A percentile compares a stretch with the other conserved stretches of the same genome.
Evolutionary conservation across 2,329 filamentous ascomycete genomes (phyloP).

Genomic region (Penicillium carneum): DNA sequence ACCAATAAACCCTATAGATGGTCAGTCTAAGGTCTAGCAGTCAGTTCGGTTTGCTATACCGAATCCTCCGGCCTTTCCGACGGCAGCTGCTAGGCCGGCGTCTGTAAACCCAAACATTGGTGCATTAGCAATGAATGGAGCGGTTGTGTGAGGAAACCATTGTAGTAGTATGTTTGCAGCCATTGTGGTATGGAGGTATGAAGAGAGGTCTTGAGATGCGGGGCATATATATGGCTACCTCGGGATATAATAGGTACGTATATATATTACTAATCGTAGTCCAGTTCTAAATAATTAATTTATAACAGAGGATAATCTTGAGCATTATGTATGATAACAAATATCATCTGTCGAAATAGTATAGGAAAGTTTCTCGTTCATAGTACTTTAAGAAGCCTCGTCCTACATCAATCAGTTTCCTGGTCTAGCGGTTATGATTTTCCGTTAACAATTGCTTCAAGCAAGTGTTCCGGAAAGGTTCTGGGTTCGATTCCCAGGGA

Average conservation of each 20-base stretch:
- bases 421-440: conserved; percentile 27
- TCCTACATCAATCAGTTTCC: conserved; percentile 14
- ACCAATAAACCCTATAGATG: conserved; percentile 31
- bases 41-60: conserved; percentile 18
- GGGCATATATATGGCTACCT: not conserved
- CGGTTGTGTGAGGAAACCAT: conserved; percentile 29
- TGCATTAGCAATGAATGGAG: conserved; percentile 36
- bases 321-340: too few relatives aligned
- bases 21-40: not conserved
- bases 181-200: not conserved
- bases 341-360: too few relatives aligned
- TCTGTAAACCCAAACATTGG: conserved; percentile 36
- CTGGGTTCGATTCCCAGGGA: conserved; percentile 25
- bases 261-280: not conserved
- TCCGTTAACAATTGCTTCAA: conserved; percentile 21
- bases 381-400: accelerated
- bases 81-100: conserved; percentile 24
- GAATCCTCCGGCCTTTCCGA: conserved; percentile 31
- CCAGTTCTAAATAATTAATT: too few relatives aligned
- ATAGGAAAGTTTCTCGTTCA: not conserved
- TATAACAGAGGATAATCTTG: not conserved
- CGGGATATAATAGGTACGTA: not conserved
- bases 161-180: conserved; percentile 15
- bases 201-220: conserved; percentile 4
- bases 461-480: conserved; percentile 23